A percentile compares a stretch with the other conserved stretches of the same genome.
Conservation (phyloP, 352 stramenopile genomes). For the Phytopythium mirpurense region DNA sequence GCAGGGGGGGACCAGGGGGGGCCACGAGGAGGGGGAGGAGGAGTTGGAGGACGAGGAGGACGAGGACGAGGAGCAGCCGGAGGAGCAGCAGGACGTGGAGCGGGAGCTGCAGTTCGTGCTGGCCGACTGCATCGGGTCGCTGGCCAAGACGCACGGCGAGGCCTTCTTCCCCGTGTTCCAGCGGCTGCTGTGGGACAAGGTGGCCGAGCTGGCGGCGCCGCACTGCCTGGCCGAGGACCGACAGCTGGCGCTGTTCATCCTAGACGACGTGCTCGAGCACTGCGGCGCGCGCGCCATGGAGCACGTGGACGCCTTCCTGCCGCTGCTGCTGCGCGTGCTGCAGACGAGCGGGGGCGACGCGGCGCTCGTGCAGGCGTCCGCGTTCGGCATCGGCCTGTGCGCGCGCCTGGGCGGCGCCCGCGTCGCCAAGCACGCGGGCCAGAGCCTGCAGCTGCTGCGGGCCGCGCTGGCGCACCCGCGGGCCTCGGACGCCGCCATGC, state of each 20-base stretch:
- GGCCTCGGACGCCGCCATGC: slow-evolving; percentile 37
- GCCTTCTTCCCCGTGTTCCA: slow-evolving; percentile 79
- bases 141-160: slow-evolving; percentile 64
- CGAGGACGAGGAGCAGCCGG: slow-evolving; percentile 44
- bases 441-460: slow-evolving; percentile 50
- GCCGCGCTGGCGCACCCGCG: slow-evolving; percentile 50
- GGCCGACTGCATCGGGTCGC: slow-evolving; percentile 64
- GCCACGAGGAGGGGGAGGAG: slow-evolving; percentile 11
- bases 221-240: slow-evolving; percentile 76
- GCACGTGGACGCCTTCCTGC: slow-evolving; percentile 58
- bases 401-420: slow-evolving; percentile 40
- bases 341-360: slow-evolving; percentile 55
- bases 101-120: slow-evolving; percentile 78
- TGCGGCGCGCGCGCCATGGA: slow-evolving; percentile 45
- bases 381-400: slow-evolving; percentile 72
- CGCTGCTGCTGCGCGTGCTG: slow-evolving; percentile 56
- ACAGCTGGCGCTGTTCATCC: slow-evolving; percentile 81
- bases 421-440: slow-evolving; percentile 48
- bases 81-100: slow-evolving; percentile 46
- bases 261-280: slow-evolving; percentile 83
- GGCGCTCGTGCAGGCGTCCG: slow-evolving; percentile 57
- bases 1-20: slow-evolving; percentile 16
- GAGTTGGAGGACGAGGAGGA: slow-evolving; percentile 31
- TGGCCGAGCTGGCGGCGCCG: slow-evolving; percentile 51
- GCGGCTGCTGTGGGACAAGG: slow-evolving; percentile 68